phyloP scores from a whole-genome alignment of 306 rosid genomes.

The Fragaria iinumae region DNA sequence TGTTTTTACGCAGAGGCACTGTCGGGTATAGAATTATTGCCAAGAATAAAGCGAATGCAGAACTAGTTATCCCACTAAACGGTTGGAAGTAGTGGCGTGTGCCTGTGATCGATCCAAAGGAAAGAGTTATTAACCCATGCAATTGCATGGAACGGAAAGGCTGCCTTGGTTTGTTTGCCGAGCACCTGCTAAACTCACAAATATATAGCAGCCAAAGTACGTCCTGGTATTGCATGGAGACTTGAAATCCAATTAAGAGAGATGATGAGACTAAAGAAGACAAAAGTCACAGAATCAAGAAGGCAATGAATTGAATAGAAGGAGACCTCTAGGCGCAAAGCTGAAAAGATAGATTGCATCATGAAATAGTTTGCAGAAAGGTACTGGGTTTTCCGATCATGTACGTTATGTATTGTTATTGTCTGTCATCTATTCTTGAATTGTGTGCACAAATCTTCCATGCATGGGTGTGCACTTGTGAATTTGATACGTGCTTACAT shows the following conservation, averaged over 20 bases:
- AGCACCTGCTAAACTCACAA: conserved; percentile 71
- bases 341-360: no score
- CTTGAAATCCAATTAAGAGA: conserved; percentile 52
- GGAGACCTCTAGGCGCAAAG: no score
- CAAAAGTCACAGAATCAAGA: neutral
- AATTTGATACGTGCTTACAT: no score
- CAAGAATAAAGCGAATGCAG: conserved; percentile 47
- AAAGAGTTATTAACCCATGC: conserved; percentile 46
- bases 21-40: conserved; percentile 63
- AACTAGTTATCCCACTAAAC: conserved; percentile 73
- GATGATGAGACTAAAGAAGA: conserved; percentile 13
- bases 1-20: conserved; percentile 34
- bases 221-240: conserved; percentile 69
- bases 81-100: conserved; percentile 71
- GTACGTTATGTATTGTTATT: no score
- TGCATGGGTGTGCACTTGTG: no score
- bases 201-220: conserved; percentile 59
- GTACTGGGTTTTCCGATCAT: no score
- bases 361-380: no score
- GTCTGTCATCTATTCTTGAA: no score
- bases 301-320: neutral
- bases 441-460: no score
- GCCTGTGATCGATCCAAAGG: conserved; percentile 60
- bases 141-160: conserved; percentile 53
- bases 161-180: conserved; percentile 69